Evolutionary conservation across 345 rosid species (phyloP), one percentile per base, ranked within the genome.

Genomic region (Sapria himalayana): DNA sequence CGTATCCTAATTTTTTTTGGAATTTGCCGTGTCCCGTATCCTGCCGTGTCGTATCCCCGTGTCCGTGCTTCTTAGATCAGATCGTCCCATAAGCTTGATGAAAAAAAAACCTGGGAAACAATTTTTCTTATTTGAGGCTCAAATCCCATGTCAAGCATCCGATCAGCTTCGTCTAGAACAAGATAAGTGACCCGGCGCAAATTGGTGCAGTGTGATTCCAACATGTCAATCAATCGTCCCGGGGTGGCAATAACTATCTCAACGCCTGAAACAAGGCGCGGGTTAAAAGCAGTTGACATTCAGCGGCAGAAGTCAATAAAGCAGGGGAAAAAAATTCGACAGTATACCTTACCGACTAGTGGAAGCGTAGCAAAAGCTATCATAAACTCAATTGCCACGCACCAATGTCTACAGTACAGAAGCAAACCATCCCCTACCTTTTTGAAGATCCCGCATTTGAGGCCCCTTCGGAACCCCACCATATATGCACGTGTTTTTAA

Each of bases 391-490:
- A 45, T 53, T 43, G 49, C 50, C 62, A 48, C 33, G 42, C 25
- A 41, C 16, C 19, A 23, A 41, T 31, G 25, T 45, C 25, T 52
- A 19, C 49, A 45, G 56, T 39, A 46, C 48, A 69, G 38, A 55
- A 52, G 58, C 58, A 41, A 60, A 57, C 54, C 44, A 63, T 52
- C 52, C 42, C 64, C 63, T 46, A 89, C 99, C 99, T 77, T 91
- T 91, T 69, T 84, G 99, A 51, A 91, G 81, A 75, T 91, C 95
- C 66, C 95, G 99, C 50, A 91, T 93, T 64, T 91, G 99, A 57
- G 99, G 99, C 57, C 99, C 99, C 67, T 91, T 91, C 4, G 99
- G 99, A 57, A 91, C 99, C 55, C 99, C 99, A 52, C 99, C 99
- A 43, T 91, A 91, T 39, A 84, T 66, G 64, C 99, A 84, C 22